Evolutionary conservation across 306 rosid genomes (phyloP), one percentile per base, ranked within the genome.

Genomic region (Carpinus fangiana): DNA sequence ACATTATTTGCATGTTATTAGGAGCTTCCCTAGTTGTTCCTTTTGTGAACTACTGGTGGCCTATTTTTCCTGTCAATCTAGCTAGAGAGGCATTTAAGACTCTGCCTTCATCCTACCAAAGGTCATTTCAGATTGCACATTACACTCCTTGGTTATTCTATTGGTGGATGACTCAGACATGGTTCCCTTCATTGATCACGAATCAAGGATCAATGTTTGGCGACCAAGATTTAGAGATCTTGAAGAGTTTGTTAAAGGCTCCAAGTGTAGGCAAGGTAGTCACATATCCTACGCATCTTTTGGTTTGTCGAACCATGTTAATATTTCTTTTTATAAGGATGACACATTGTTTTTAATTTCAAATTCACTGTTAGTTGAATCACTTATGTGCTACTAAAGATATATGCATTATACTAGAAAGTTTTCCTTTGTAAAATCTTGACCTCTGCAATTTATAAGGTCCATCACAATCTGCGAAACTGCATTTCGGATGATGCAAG

Each of bases 131-230:
- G 45, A 86, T 94, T 78, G 93, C 96, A 38, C 96, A 75, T 85
- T 68, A 86, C 51, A 74, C 89, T 13, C 96, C 98, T 81, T 90
- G 97, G 94, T 82, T 94, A 46, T 75, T 82, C 70, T 51, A 93
- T 65, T 86, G 96, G 97, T 93, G 96, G 96, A 88, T 86, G 90
- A 90, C 93, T 12, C 97, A 90, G 57, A 91, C 83, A 85, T 87
- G 91, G 90, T 88, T 91, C 82, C 86, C 93, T 79, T 54, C 93
- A 7, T 76, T 90, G 46, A 82, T 80, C n/a, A n/a, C 54, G 26
- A 11, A 78, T 0, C 81, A 62, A 23, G 53, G 23, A 36, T 75
- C 14, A 56, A 10, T 73, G 70, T 82, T 80, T 67, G 18, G 73
- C 46, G 36, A 76, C 7, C 82, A 80, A 61, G 98, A 93, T 82